Evolutionary conservation across 495 filamentous ascomycete genomes (phyloP).

Genomic region (Neurospora sp.): DNA sequence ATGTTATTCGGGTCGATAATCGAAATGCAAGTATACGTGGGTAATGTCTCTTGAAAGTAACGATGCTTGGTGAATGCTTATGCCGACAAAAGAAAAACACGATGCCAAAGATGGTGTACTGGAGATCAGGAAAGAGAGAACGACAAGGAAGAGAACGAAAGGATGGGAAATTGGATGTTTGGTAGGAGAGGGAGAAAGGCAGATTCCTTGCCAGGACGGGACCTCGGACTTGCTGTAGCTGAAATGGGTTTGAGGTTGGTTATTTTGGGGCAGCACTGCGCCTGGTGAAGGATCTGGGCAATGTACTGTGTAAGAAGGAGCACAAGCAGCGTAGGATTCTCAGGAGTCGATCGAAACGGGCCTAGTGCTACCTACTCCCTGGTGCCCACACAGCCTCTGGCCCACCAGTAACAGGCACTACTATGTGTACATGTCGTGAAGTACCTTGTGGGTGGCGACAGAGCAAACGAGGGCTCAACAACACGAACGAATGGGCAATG

Average conservation of each 20-base stretch:
- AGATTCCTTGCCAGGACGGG: background rate
- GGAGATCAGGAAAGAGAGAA: background rate
- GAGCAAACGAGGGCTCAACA: background rate
- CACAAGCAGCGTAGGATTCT: conserved; percentile 11
- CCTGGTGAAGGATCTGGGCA: background rate
- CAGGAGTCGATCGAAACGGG: conserved; percentile 22
- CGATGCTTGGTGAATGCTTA: background rate
- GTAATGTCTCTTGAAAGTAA: background rate
- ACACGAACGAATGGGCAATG: background rate
- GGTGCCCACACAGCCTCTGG: background rate
- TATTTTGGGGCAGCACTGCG: background rate
- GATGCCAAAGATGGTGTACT: background rate
- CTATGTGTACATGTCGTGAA: background rate
- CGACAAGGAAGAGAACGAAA: background rate
- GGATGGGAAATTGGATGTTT: background rate
- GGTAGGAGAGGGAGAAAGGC: background rate
- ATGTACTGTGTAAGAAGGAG: background rate
- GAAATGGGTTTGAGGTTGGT: background rate
- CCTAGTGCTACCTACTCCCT: conserved; percentile 8
- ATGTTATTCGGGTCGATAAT: background rate
- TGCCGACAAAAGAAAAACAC: background rate
- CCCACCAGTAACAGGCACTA: background rate
- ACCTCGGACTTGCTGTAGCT: background rate
- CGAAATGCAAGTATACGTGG: background rate
- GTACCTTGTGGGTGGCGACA: background rate